Percentiles rank a stretch among this genome's conserved stretches.
Evolutionary conservation across 768 basidiomycete genomes (phyloP).

Genomic region (Lactifluus echinatus): DNA sequence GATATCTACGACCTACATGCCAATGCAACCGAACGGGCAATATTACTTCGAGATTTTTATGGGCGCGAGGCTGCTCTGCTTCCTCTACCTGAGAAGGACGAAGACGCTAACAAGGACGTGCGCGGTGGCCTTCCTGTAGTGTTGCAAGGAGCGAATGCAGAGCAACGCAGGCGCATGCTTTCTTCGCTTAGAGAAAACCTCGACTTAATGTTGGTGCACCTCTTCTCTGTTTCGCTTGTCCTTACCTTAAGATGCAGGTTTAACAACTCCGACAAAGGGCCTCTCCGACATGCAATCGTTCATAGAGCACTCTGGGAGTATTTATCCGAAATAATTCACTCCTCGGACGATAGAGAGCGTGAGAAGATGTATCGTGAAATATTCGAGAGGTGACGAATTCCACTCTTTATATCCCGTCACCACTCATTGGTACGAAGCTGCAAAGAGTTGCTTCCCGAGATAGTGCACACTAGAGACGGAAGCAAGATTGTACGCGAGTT

Average conservation of each 20-base stretch:
- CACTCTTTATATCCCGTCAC: background rate
- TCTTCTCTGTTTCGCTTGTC: background rate
- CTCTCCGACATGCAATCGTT: conserved; percentile 78
- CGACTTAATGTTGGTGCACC: conserved; percentile 52
- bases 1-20: conserved; percentile 86
- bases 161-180: conserved; percentile 60
- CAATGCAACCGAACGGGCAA: conserved; percentile 74
- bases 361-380: conserved; percentile 74
- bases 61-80: conserved; percentile 82
- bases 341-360: conserved; percentile 53
- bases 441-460: conserved; percentile 80
- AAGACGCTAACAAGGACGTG: conserved; percentile 52
- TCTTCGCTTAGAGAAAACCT: conserved; percentile 65
- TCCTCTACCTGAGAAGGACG: conserved; percentile 36
- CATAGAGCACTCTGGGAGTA: conserved; percentile 88
- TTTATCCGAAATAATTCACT: conserved; percentile 47
- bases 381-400: conserved; percentile 53
- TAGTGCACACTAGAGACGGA: conserved; percentile 92
- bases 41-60: conserved; percentile 81
- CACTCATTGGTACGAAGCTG: conserved; percentile 38
- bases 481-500: conserved; percentile 81
- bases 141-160: conserved; percentile 53
- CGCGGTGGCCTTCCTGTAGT: conserved; percentile 63
- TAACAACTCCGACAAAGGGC: conserved; percentile 87
- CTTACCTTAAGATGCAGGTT: conserved; percentile 43